phyloP scores from a whole-genome alignment of 2,329 filamentous ascomycete genomes.

The Aspergillus luchuensis region DNA sequence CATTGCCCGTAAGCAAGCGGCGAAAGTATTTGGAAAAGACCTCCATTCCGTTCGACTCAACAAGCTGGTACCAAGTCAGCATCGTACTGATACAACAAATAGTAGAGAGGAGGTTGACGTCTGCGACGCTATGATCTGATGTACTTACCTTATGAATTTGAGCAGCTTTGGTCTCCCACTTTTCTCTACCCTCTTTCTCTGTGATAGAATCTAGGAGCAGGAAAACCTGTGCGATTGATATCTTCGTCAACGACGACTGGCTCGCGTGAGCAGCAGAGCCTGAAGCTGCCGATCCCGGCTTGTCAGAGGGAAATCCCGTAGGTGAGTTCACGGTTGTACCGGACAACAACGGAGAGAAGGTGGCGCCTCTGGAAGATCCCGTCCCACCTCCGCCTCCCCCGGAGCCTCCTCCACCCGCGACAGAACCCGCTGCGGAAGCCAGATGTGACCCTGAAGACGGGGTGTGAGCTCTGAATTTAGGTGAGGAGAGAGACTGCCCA shows the following conservation, averaged over 20 bases:
- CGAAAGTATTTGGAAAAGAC: conserved; percentile 95
- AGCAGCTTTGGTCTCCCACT: conserved; percentile 90
- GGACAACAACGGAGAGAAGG: conserved; percentile 62
- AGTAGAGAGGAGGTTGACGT: background rate
- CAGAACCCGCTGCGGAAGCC: conserved; percentile 57
- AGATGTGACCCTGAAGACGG: conserved; percentile 58
- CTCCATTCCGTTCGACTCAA: conserved; percentile 99
- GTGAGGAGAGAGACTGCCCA: conserved; percentile 58
- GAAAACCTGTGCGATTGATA: conserved; percentile 93
- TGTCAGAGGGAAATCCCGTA: conserved; percentile 54
- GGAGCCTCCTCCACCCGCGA: conserved; percentile 53
- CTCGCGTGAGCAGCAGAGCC: conserved; percentile 49
- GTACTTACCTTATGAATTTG: conserved; percentile 84
- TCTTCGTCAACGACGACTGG: conserved; percentile 75
- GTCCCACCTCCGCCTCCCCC: conserved; percentile 56
- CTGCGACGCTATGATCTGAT: conserved; percentile 20
- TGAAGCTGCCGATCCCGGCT: conserved; percentile 45
- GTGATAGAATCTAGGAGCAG: conserved; percentile 92
- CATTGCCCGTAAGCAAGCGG: conserved; percentile 88
- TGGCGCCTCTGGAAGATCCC: conserved; percentile 58
- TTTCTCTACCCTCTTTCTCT: conserved; percentile 85
- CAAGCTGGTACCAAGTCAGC: conserved; percentile 60
- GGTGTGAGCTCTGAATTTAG: conserved; percentile 57
- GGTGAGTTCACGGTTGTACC: conserved; percentile 57
- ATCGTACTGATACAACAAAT: background rate